Conservation (phyloP, 2,329 filamentous ascomycete species). For the Diaporthe sp. region DNA sequence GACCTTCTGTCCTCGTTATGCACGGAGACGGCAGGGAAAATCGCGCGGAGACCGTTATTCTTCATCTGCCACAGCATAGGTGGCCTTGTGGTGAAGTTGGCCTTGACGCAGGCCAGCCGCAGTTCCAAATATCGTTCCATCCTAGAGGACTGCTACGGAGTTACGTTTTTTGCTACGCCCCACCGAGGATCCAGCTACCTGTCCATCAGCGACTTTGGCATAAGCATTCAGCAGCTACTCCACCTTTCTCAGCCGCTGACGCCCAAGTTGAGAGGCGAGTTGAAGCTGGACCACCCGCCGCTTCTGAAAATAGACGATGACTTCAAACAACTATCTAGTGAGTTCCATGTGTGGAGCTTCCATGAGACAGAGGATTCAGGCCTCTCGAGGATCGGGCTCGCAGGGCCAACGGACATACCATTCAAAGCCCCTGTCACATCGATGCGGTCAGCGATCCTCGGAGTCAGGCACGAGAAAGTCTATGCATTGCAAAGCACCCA, state of each 20-base stretch:
- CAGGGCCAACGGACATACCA: conserved; percentile 58
- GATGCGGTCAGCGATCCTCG: conserved; percentile 62
- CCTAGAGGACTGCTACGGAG: conserved; percentile 66
- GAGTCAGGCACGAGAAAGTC: conserved; percentile 61
- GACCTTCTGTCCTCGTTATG: conserved; percentile 56
- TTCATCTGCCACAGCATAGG: conserved; percentile 71
- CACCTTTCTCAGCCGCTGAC: conserved; percentile 63
- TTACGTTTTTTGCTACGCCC: conserved; percentile 70
- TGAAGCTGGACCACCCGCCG: conserved; percentile 62
- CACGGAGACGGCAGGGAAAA: conserved; percentile 42
- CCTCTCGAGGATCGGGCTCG: conserved; percentile 54
- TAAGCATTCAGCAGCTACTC: conserved; percentile 64
- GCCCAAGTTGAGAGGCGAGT: conserved; percentile 58
- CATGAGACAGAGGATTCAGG: conserved; percentile 71
- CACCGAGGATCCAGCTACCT: conserved; percentile 72
- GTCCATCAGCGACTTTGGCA: conserved; percentile 63
- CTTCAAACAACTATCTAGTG: conserved; percentile 66
- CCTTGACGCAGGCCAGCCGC: conserved; percentile 60
- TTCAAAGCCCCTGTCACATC: conserved; percentile 70
- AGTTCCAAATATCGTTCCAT: conserved; percentile 55
- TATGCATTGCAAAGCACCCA: conserved; percentile 65
- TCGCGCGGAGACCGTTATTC: conserved; percentile 60
- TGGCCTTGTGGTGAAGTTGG: conserved; percentile 68
- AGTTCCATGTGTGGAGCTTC: conserved; percentile 70
- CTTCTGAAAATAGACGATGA: conserved; percentile 63